These are phyloP conservation scores for Melanomma pulvis-pyrius DNA, from an alignment of 495 filamentous ascomycete species.

Conservation along the genomic window DNA sequence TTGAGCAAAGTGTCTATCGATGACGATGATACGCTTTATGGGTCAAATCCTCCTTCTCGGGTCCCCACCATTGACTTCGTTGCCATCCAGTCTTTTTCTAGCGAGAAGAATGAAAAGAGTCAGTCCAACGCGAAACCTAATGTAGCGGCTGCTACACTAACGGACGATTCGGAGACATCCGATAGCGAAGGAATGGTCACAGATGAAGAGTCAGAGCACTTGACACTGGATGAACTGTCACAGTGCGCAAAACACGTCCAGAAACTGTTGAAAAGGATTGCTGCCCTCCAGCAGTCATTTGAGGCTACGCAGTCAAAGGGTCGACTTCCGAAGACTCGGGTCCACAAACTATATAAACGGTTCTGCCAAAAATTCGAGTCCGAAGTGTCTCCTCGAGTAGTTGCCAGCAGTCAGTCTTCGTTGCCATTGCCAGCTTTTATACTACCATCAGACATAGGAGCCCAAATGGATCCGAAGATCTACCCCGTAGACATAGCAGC, in stretches of 20 bases:
- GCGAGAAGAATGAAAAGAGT: not conserved
- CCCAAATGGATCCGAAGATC: too few relatives aligned
- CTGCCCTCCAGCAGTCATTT: slow-evolving; percentile 13
- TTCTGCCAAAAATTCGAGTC: slow-evolving; percentile 28
- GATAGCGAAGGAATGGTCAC: slow-evolving; percentile 16
- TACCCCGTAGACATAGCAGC: not conserved
- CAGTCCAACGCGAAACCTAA: not conserved
- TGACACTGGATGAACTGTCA: slow-evolving; percentile 15
- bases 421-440: slow-evolving; percentile 12
- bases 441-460: not conserved
- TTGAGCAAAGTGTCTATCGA: slow-evolving; percentile 17
- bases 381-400: not conserved
- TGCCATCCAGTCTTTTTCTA: not conserved
- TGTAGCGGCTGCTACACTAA: not conserved
- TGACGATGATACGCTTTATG: slow-evolving; percentile 26
- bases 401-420: too few relatives aligned
- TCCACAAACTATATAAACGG: slow-evolving; percentile 27
- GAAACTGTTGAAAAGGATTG: slow-evolving; percentile 22
- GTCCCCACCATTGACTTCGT: slow-evolving; percentile 15
- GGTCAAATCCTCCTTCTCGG: slow-evolving; percentile 13
- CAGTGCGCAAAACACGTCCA: slow-evolving; percentile 31
- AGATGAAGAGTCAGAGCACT: slow-evolving; percentile 14
- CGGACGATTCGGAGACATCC: slow-evolving; percentile 28
- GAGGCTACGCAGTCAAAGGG: not conserved
- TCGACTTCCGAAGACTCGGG: not conserved